Evolutionary conservation across 805 yeast species (phyloP).

Genomic region (Starmerella davenportii): DNA sequence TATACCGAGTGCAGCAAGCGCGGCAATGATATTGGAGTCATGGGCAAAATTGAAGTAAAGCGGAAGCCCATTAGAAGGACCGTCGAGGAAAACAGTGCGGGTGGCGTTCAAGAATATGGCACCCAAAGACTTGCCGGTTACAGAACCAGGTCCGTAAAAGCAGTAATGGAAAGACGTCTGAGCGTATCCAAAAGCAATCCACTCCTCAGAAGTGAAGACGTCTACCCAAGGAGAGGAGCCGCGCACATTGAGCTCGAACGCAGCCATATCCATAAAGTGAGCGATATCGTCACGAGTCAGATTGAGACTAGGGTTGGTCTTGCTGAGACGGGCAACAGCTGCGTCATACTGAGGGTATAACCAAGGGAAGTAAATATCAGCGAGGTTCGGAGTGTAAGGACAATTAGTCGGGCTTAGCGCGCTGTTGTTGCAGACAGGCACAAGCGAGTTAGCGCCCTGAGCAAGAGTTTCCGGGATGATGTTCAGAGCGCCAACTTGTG

Average conservation of each 20-base stretch:
- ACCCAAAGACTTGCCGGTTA: constrained; percentile 24
- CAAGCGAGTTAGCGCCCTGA: constrained; percentile 17
- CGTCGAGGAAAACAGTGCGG: constrained; percentile 27
- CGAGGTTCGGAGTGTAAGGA: no score
- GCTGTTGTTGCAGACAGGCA: constrained; percentile 12
- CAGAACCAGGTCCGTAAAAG: constrained; percentile 31
- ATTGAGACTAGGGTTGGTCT: constrained; percentile 21
- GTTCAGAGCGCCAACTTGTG: constrained; percentile 15
- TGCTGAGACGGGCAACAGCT: constrained; percentile 17
- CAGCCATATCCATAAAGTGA: constrained; percentile 30
- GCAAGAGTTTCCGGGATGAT: constrained; percentile 16
- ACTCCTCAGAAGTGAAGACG: constrained; percentile 35
- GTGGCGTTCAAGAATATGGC: constrained; percentile 34
- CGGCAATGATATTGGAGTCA: constrained; percentile 38
- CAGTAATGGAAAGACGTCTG: constrained; percentile 31
- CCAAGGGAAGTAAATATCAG: no score
- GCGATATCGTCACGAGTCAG: constrained; percentile 27
- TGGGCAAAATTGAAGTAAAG: constrained; percentile 37
- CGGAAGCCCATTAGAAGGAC: constrained; percentile 23
- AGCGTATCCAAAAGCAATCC: constrained; percentile 27
- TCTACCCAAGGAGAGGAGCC: constrained; percentile 29
- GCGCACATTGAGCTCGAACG: constrained; percentile 31
- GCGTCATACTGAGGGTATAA: constrained; percentile 10
- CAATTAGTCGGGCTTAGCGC: constrained; percentile 1
- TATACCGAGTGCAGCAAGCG: constrained; percentile 33